Base-by-base conservation (phyloP, 2,329 filamentous ascomycete species). In the Xylaria sp. region DNA sequence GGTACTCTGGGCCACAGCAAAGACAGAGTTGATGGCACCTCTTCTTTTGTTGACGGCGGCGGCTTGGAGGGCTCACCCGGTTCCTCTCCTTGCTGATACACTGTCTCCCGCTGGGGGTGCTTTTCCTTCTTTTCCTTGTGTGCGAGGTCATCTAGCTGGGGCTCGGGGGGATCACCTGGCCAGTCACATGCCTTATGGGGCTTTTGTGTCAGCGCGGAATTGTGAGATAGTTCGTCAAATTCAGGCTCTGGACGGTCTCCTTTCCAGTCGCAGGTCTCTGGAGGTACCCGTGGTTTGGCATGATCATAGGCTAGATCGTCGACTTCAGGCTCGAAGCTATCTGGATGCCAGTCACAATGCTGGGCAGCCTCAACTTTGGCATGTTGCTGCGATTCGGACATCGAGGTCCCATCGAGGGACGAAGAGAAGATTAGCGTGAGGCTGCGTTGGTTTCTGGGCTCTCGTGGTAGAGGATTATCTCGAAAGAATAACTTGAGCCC, bases 231-330 rank as follows among this genome's bases (percentile, higher is more conserved):
- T 42, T 68, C 65, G 29, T 68, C 65, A 13, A 62, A 49, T 43
- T 66, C 60, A 7, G 62, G 61, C 19, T 67, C 65, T 16, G 60
- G 57, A 38, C 59, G 22, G 48, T 69, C 65, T 8, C 60, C 64
- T 20, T 44, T 52, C 67, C 64, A 68, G 19, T 59, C 59, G 57
- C 65, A 69, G 17, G 45, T 47, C 16, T 60, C 59, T 26, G 48
- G 47, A 16, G 57, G 50, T 8, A 20, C 17, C 13, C 19, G 43
- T 41, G 18, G 18, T 39, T 24, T 29, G 11, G 26, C 4, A 17
- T 52, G 40, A 22, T 49, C 17, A 20, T 56, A 40, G 5, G 48
- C 41, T 26, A 62, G 40, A 18, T 62, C 59, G 9, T 61, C 57
- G 2, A 49, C 11, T 39, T 60, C 57, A 2, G 50, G 53, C 41